Evolutionary conservation across 768 basidiomycete species (phyloP).

Genomic region (Podaxis sp.): DNA sequence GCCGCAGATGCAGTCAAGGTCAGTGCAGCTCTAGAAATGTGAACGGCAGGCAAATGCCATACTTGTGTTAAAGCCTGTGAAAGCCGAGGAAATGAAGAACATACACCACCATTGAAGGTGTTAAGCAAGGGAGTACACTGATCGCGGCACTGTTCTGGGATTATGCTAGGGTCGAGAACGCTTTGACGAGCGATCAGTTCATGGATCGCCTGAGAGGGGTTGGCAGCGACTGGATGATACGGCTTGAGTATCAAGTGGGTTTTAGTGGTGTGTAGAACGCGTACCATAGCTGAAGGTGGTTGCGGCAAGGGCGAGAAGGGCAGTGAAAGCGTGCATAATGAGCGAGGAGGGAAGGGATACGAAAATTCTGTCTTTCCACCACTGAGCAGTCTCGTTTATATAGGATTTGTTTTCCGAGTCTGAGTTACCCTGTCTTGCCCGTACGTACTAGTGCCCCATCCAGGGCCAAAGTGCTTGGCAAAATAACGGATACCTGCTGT

Average conservation of each 20-base stretch:
- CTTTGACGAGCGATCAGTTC: constrained; percentile 5
- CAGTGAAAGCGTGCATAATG: constrained; percentile 4
- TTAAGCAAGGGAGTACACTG: background rate
- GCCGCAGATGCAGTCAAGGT: constrained; percentile 5
- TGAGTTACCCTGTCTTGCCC: too few species aligned
- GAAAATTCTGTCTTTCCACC: background rate
- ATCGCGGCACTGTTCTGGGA: background rate
- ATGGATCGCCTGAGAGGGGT: background rate
- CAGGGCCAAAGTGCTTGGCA: too few species aligned
- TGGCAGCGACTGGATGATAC: background rate
- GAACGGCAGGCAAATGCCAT: background rate
- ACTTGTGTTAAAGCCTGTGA: background rate
- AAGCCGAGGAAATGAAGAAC: background rate
- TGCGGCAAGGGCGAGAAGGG: background rate
- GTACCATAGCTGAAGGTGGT: constrained; percentile 8
- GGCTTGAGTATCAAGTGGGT: background rate
- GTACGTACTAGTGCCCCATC: too few species aligned
- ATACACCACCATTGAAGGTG: background rate
- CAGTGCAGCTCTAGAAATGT: background rate
- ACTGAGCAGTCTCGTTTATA: background rate
- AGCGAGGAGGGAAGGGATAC: background rate
- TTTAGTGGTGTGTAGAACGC: background rate
- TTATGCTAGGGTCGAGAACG: constrained; percentile 1
- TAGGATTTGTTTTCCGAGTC: too few species aligned
- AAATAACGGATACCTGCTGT: too few species aligned